These are phyloP conservation scores for Salix exigua DNA, from an alignment of 345 rosid species.

Conservation along the genomic window DNA sequence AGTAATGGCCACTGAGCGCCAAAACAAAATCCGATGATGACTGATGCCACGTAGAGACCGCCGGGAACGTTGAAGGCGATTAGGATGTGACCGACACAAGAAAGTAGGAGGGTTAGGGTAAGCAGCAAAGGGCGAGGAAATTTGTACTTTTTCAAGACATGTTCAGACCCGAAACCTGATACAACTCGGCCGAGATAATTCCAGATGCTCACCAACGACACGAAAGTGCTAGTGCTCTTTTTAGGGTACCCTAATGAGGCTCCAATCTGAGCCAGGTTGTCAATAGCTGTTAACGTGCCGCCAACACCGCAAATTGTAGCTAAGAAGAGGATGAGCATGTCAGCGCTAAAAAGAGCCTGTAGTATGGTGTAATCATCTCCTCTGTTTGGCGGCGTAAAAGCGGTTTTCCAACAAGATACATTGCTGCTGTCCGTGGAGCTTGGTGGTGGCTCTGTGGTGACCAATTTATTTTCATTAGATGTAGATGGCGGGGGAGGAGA, in stretches of 20 bases:
- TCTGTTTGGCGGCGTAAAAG: conserved; percentile 44
- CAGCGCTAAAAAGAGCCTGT: conserved; percentile 54
- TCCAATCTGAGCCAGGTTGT: conserved; percentile 68
- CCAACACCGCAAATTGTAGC: conserved; percentile 60
- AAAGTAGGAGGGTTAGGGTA: conserved; percentile 42
- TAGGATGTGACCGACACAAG: conserved; percentile 48
- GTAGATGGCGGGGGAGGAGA: background rate
- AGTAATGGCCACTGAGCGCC: conserved; percentile 62
- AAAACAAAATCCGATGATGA: conserved; percentile 52
- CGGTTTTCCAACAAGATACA: conserved; percentile 48
- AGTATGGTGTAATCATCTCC: conserved; percentile 62
- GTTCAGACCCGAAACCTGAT: conserved; percentile 52
- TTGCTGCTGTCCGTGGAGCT: background rate
- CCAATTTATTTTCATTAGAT: background rate
- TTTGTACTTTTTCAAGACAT: conserved; percentile 38
- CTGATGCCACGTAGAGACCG: conserved; percentile 48
- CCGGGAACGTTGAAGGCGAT: conserved; percentile 43
- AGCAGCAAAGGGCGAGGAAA: conserved; percentile 47
- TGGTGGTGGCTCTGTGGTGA: background rate
- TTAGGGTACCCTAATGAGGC: conserved; percentile 48
- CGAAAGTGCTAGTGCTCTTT: conserved; percentile 42
- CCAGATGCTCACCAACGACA: conserved; percentile 67
- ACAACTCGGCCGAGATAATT: conserved; percentile 54
- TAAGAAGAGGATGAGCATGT: conserved; percentile 55
- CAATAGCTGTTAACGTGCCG: conserved; percentile 54